Evolutionary conservation across 441 rosid species (phyloP), one percentile per base, ranked within the genome.

Genomic region (Sinapis alba): DNA sequence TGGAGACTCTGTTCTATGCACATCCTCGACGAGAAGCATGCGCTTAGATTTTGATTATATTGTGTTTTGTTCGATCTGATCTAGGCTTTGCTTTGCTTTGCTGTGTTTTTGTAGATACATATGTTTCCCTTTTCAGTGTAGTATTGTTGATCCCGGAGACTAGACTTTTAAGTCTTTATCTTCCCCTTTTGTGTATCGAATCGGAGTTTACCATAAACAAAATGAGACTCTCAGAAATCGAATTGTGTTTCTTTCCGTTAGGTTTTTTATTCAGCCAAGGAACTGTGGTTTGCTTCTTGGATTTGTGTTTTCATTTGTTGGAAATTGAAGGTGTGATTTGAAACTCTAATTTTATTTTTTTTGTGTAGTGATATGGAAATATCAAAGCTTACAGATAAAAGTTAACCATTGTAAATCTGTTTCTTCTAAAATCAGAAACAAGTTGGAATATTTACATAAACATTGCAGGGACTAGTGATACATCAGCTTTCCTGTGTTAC

Each of bases 1-100:
- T 89, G n/a, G 94, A 87, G 38, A 68, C 67, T 72, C 72, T 89
- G 67, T 82, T 84, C 68, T 63, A 78, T 7, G 65, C 62, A 57
- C 68, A 67, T 41, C 79, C 81, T 73, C 79, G 79, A 30, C 69
- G 75, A 24, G 72, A 75, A 77, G 81, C 84, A 58, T 78, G 84
- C 21, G 84, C 82, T 50, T 79, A 43, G 71, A 32, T 62, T 68
- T 27, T 2, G 45, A 38, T 12, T 38, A 4, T 15, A n/a, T 9
- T 15, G 5, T 62, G 19, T 10, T 51, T 20, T 26, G 0, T 24
- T 5, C 6, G 1, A 60, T 2, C 34, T n/a, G 8, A 23, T 27
- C 19, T 75, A 28, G 72, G 71, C 12, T 34, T 57, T 59, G 18
- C 8, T 32, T 58, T 67, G 18, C 12, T 19, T 56, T 58, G 15